Base-by-base conservation (phyloP, 768 basidiomycete genomes). In the Collybiopsis confluens region DNA sequence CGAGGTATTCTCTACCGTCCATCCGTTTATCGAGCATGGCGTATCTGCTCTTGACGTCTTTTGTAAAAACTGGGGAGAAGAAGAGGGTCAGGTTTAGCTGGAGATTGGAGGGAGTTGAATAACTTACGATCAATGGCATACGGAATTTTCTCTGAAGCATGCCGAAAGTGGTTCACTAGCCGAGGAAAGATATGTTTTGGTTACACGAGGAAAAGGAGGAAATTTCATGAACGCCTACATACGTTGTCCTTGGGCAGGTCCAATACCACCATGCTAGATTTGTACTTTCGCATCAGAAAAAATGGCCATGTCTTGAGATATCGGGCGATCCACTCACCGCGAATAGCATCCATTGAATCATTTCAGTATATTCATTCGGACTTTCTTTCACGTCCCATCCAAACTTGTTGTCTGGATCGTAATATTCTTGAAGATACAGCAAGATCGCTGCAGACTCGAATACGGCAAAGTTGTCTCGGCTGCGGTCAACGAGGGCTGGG, bases 311-410 rank as follows among this genome's bases (percentile, higher is more conserved):
- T n/a, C n/a, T n/a, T n/a, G n/a, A n/a, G n/a, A n/a, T n/a, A n/a
- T n/a, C n/a, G n/a, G n/a, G n/a, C n/a, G n/a, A n/a, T n/a, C n/a
- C n/a, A n/a, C n/a, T n/a, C n/a, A 61, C 78, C 52, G 83, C 78
- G 58, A 92, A 94, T 73, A 92, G 90, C 50, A 93, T 82, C 93
- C 91, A 95, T 63, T 91, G 90, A 21, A 90, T 61, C 73, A 82
- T 76, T 68, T 87, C 84, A 61, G 81, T 86, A 61, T 85, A 82
- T 30, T 83, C 74, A 42, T 88, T 74, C 5, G 82, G 75, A 3
- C 80, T 70, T 15, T 63, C 72, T 20, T 60, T 67, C 3, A 73
- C 67, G 59, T 85, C 76, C 68, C 87, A 91, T 59, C 70, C 78
- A 61, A 92, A 86, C 59, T 80, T 76, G 64, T 77, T 69, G n/a